phyloP scores from a whole-genome alignment of 257 asterid genomes.

The Scutellaria baicalensis region DNA sequence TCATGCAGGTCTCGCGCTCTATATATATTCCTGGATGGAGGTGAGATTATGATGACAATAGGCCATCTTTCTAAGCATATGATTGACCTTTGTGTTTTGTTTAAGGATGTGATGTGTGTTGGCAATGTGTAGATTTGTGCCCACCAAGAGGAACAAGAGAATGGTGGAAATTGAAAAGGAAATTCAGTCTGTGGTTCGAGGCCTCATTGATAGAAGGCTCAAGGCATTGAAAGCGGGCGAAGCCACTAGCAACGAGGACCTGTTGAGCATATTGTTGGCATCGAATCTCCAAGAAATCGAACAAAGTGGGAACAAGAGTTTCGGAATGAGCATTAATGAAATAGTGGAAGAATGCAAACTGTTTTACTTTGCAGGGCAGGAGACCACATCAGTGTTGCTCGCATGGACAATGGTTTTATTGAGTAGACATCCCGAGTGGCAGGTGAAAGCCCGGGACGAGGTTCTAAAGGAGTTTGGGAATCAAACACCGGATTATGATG shows the following conservation, averaged over 20 bases:
- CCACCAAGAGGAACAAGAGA: constrained; percentile 30
- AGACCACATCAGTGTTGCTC: constrained; percentile 33
- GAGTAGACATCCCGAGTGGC: constrained; percentile 37
- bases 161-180: constrained; percentile 25
- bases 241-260: constrained; percentile 11
- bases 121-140: constrained; percentile 24
- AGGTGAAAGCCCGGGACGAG: constrained; percentile 36
- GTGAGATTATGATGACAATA: too few relatives aligned
- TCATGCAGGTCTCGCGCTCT: not conserved
- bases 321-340: not conserved
- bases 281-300: constrained; percentile 1
- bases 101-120: not conserved
- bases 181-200: constrained; percentile 13
- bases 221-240: constrained; percentile 28
- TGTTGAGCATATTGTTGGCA: constrained; percentile 1
- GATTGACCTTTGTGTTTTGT: not conserved
- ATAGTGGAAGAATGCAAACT: constrained; percentile 10
- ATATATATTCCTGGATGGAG: constrained; percentile 34
- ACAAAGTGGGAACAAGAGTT: not conserved
- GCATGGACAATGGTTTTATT: constrained; percentile 37
- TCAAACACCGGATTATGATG: constrained; percentile 21
- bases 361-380: constrained; percentile 41
- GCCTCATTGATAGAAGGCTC: constrained; percentile 24
- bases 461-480: constrained; percentile 24
- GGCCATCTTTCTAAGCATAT: too few relatives aligned